A percentile compares a stretch with the other conserved stretches of the same genome.
These are phyloP conservation scores for Schizothecium vesticola DNA, from an alignment of 495 filamentous ascomycete species.

Conservation along the genomic window DNA sequence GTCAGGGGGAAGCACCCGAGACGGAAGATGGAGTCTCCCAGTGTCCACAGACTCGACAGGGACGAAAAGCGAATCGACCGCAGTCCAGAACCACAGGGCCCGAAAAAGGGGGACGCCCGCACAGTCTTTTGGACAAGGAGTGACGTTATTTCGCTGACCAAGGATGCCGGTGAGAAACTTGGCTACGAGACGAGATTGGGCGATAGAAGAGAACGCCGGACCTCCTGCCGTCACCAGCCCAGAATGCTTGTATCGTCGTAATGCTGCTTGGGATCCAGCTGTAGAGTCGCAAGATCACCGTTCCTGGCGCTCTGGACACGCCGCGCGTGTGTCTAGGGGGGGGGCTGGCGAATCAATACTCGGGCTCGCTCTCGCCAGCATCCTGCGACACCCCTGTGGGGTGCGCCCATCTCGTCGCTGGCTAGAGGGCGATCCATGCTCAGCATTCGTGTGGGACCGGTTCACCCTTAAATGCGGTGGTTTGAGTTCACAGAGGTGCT, in stretches of 20 bases:
- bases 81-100: not conserved
- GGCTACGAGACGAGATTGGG: conserved; percentile 2
- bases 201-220: not conserved
- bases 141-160: conserved; percentile 9
- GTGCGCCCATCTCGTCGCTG: not conserved
- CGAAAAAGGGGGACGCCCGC: conserved; percentile 1
- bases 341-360: not conserved
- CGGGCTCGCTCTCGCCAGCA: not conserved
- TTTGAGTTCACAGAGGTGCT: not conserved
- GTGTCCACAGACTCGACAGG: no score
- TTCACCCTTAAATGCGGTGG: not conserved
- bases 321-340: not conserved
- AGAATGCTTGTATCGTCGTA: not conserved
- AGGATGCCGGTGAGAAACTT: conserved; percentile 2
- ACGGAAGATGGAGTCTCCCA: not conserved
- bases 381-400: not conserved
- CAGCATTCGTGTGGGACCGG: not conserved
- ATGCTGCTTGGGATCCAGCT: not conserved
- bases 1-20: not conserved
- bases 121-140: not conserved
- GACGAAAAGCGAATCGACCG: not conserved
- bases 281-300: not conserved
- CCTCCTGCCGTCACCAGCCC: not conserved
- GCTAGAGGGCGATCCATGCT: not conserved
- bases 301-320: not conserved